A percentile compares a stretch with the other conserved stretches of the same genome.
Conservation (phyloP, 352 stramenopile species). For the Globisporangium camurandrum region DNA sequence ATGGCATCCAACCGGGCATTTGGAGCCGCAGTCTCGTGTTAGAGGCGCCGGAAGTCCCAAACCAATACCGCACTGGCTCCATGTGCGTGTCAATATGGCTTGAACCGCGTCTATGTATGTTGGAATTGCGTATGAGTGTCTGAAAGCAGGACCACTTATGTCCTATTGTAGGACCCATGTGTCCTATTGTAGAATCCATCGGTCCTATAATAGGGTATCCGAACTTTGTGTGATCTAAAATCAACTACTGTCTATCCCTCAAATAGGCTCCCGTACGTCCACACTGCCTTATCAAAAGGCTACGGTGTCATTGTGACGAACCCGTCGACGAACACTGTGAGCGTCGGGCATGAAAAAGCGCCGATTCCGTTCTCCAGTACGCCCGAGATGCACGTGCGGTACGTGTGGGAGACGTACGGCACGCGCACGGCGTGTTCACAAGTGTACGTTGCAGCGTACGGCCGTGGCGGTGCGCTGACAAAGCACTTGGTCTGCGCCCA, state of each 20-base stretch:
- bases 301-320: slow-evolving; percentile 80
- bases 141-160: too few relatives aligned
- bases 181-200: neutral
- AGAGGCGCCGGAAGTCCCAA: slow-evolving; percentile 51
- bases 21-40: slow-evolving; percentile 81
- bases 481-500: slow-evolving; percentile 77
- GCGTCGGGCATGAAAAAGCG: slow-evolving; percentile 59
- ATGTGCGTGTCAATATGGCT: slow-evolving; percentile 26
- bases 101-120: neutral
- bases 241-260: neutral
- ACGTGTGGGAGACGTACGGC: slow-evolving; percentile 83
- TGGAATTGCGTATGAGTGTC: neutral
- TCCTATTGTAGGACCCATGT: neutral
- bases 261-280: slow-evolving; percentile 58
- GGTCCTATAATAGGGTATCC: too few relatives aligned
- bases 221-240: too few relatives aligned
- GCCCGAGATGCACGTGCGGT: slow-evolving; percentile 68
- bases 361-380: slow-evolving; percentile 71
- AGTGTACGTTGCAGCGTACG: slow-evolving; percentile 78
- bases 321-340: slow-evolving; percentile 72
- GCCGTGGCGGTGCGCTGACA: slow-evolving; percentile 52
- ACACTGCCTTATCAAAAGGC: slow-evolving; percentile 70
- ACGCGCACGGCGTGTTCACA: slow-evolving; percentile 56
- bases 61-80: slow-evolving; percentile 77
- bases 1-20: slow-evolving; percentile 81